Evolutionary conservation across 805 yeast species (phyloP), one percentile per base, ranked within the genome.

Genomic region (Wickerhamomyces bisporus): DNA sequence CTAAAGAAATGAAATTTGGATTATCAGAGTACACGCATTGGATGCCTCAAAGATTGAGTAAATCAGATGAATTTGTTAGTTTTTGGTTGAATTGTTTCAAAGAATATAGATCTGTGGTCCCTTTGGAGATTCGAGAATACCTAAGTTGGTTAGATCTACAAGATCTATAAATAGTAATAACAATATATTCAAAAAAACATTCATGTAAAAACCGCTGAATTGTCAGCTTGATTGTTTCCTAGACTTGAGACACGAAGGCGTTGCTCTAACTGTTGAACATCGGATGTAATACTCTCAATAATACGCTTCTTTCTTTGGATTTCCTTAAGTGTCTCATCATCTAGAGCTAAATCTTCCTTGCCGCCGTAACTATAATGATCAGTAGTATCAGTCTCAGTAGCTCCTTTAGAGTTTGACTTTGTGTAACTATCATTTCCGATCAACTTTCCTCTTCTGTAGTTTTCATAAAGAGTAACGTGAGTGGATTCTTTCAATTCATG

Each of bases 401-500:
- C 30, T 5, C 16, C 18, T 13, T 20, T 31, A 5, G 37, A 13
- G 12, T 15, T 19, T 2, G 34, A 8, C 15, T 21, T 21, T 21
- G 30, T 12, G 15, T 18, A 34, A 11, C 21, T 24, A 14, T 43
- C 43, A 23, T 37, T 38, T 15, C 41, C 75, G 66, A 32, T 66
- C 53, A 83, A 70, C 37, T 75, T 80, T 50, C 73, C 75, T 15
- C 91, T 81, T 64, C 95, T 77, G 62, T 84, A 86, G 49, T 75
- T 75, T 56, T 86, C 95, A 62, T 86, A 86, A 46, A 86, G 68
- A 26, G 73, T 66, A 52, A 81, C 81, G 57, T 80, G 87, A 3
- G 95, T 86, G 45, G 73, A 66, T 48, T 86, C 94, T 63, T 83
- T 85, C 60, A 86, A 78, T 49, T 86, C 95, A 55, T 79, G 79